Evolutionary conservation across 257 asterid genomes (phyloP).

Genomic region (Cynanchum wilfordii): DNA sequence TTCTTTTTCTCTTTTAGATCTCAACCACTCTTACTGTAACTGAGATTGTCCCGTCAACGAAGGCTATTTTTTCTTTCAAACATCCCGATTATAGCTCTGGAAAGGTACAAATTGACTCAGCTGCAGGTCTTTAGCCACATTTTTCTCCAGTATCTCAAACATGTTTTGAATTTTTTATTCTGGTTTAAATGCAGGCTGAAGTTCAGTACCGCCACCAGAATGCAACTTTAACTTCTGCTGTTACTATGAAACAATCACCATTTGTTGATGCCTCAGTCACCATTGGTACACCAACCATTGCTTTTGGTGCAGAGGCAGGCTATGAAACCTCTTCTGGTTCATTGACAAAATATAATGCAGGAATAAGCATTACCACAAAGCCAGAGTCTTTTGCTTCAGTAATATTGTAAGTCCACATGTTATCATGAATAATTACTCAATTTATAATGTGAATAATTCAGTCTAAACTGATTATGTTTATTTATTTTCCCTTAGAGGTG

Average conservation of each 20-base stretch:
- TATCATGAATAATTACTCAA: background rate
- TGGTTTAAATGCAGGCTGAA: constrained; percentile 49
- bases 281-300: constrained; percentile 80
- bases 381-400: constrained; percentile 72
- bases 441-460: background rate
- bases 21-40: constrained; percentile 49
- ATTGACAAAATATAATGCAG: constrained; percentile 75
- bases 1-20: constrained; percentile 37
- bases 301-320: constrained; percentile 81
- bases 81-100: constrained; percentile 72
- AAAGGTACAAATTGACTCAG: constrained; percentile 44
- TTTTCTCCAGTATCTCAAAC: background rate
- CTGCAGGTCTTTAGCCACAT: constrained; percentile 2
- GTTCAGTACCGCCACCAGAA: constrained; percentile 78
- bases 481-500: constrained; percentile 36
- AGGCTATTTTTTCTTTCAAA: constrained; percentile 57
- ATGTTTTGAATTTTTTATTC: background rate
- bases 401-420: constrained; percentile 48
- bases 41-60: constrained; percentile 65
- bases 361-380: constrained; percentile 62
- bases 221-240: constrained; percentile 70
- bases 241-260: constrained; percentile 57
- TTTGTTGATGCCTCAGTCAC: constrained; percentile 59
- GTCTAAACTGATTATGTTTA: background rate
- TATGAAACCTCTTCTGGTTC: constrained; percentile 64